Percentiles rank a stretch among this genome's conserved stretches.
phyloP scores from a whole-genome alignment of 768 basidiomycete species.

The Boletellus sp. region DNA sequence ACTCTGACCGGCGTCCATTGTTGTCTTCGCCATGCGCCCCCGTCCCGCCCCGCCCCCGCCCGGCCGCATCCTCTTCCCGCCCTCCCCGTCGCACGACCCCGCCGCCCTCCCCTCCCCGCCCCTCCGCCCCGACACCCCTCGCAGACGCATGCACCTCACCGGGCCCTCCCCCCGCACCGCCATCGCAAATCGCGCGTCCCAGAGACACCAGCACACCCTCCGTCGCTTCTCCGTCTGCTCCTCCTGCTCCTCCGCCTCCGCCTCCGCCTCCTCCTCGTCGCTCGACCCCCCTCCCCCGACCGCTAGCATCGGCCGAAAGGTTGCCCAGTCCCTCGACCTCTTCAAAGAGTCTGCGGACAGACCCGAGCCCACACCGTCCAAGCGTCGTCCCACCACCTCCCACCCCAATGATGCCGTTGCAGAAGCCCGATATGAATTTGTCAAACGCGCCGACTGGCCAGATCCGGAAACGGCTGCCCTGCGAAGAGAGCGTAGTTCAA shows the following conservation, averaged over 20 bases:
- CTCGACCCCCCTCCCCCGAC: conserved; percentile 6
- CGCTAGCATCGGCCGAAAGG: conserved; percentile 69
- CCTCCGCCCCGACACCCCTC: conserved; percentile 32
- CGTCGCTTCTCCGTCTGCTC: conserved; percentile 31
- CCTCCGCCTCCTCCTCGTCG: conserved; percentile 22
- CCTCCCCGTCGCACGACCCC: conserved; percentile 1
- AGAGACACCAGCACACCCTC: conserved; percentile 33
- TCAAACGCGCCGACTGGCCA: conserved; percentile 83
- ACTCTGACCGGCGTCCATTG: no score
- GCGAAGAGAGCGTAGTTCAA: conserved; percentile 64
- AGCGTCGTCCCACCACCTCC: conserved; percentile 32
- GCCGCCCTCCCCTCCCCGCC: conserved; percentile 13
- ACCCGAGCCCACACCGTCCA: conserved; percentile 19
- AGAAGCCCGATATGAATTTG: conserved; percentile 72
- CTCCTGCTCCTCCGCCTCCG: no score
- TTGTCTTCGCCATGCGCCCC: not conserved
- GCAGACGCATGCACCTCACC: conserved; percentile 27
- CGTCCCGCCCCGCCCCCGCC: not conserved
- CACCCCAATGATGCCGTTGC: conserved; percentile 52
- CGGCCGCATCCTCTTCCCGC: not conserved
- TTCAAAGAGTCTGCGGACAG: conserved; percentile 69
- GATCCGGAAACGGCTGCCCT: conserved; percentile 71
- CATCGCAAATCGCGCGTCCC: conserved; percentile 4
- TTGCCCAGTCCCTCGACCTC: conserved; percentile 75
- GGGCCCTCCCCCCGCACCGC: conserved; percentile 28